Percentiles rank a stretch among this genome's conserved stretches.
These are phyloP conservation scores for Sabuloglossum arenarium DNA, from an alignment of 495 filamentous ascomycete species.

Conservation along the genomic window DNA sequence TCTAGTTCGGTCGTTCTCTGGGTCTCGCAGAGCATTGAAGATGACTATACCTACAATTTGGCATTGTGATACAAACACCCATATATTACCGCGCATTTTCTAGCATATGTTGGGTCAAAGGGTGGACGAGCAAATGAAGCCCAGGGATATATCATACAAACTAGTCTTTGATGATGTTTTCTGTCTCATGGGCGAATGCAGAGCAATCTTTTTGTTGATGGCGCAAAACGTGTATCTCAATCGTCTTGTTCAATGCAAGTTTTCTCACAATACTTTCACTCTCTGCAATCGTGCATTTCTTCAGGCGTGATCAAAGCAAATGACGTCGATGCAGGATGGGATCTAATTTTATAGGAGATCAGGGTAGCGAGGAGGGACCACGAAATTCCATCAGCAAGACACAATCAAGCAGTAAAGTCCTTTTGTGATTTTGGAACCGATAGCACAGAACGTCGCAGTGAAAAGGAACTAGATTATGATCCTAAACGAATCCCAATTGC, in stretches of 20 bases:
- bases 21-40: constrained; percentile 97
- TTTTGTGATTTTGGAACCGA: too few relatives aligned
- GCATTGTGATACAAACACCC: constrained; percentile 35
- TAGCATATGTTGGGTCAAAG: neutral
- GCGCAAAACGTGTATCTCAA: neutral
- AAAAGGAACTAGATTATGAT: too few relatives aligned
- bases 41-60: constrained; percentile 93
- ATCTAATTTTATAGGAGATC: too few relatives aligned
- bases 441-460: too few relatives aligned
- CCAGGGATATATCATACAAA: neutral
- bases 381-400: too few relatives aligned
- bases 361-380: too few relatives aligned
- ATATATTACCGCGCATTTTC: neutral
- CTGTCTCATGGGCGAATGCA: neutral
- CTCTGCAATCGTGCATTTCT: too few relatives aligned
- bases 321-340: too few relatives aligned
- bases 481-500: too few relatives aligned
- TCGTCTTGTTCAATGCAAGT: neutral
- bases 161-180: neutral
- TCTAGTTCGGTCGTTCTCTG: constrained; percentile 70
- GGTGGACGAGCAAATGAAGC: neutral
- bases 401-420: too few relatives aligned
- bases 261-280: neutral
- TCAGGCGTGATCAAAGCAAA: too few relatives aligned
- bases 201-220: neutral